These are phyloP conservation scores for Rosa rugosa DNA, from an alignment of 306 rosid species.

Conservation along the genomic window DNA sequence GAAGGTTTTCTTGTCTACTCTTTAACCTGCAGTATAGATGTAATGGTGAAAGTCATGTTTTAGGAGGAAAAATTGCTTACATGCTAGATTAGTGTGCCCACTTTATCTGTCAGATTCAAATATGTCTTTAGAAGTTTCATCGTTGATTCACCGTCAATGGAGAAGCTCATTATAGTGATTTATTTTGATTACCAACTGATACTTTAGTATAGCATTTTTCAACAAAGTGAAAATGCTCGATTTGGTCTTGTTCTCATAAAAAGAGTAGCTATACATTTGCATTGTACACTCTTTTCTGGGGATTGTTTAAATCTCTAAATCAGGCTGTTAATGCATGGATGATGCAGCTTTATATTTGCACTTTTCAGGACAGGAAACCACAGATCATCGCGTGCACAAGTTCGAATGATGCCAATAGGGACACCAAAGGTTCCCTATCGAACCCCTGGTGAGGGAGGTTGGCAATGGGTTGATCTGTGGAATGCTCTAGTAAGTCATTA, in stretches of 20 bases:
- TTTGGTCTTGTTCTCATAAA: background rate
- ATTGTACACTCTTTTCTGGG: background rate
- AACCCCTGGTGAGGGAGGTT: constrained; percentile 85
- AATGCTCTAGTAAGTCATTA: constrained; percentile 83
- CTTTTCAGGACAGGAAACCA: constrained; percentile 46
- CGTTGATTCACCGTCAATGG: background rate
- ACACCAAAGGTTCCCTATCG: constrained; percentile 86
- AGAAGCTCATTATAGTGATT: background rate
- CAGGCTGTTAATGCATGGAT: constrained; percentile 21
- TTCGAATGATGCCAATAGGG: constrained; percentile 91
- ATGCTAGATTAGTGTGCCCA: background rate
- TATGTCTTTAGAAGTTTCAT: background rate
- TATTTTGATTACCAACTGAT: too few species aligned
- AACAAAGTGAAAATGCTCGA: background rate
- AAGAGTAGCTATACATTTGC: background rate
- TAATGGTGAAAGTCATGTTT: background rate
- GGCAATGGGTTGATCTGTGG: constrained; percentile 99
- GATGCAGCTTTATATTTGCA: constrained; percentile 23
- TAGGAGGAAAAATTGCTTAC: background rate
- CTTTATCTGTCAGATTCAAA: background rate
- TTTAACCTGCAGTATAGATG: background rate
- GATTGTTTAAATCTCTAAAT: constrained; percentile 11
- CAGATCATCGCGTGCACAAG: constrained; percentile 55
- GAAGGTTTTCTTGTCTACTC: background rate
- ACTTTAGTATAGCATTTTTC: background rate